Evolutionary conservation across 164 flowering plant genomes (phyloP).

Genomic region (Hamamelis virginiana): DNA sequence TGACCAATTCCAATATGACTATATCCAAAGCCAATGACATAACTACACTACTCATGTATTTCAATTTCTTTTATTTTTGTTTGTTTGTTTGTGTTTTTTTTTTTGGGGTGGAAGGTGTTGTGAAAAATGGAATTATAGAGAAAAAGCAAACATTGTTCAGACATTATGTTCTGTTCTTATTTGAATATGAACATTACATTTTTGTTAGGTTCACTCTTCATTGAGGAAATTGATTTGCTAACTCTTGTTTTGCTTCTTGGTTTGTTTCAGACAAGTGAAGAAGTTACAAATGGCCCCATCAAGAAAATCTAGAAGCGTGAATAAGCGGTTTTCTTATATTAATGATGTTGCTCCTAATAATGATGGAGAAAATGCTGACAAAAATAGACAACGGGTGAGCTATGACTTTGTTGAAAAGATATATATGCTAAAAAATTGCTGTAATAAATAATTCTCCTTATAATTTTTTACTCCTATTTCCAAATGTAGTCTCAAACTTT

Average conservation of each 20-base stretch:
- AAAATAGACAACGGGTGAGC: conserved; percentile 44
- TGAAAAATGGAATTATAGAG: too few species aligned
- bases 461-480: not conserved
- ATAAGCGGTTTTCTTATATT: conserved; percentile 40
- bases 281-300: conserved; percentile 44
- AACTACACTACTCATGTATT: too few species aligned
- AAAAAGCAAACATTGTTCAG: too few species aligned
- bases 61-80: too few species aligned
- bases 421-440: not conserved
- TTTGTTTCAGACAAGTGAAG: not conserved
- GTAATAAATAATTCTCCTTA: not conserved
- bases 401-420: conserved; percentile 2
- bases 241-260: not conserved
- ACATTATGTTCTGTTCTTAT: not conserved
- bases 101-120: too few species aligned
- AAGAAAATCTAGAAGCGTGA: conserved; percentile 48
- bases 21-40: too few species aligned
- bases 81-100: too few species aligned
- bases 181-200: not conserved
- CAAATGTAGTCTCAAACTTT: not conserved
- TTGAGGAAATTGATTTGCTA: not conserved
- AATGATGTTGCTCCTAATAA: conserved; percentile 46
- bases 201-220: not conserved
- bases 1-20: too few species aligned
- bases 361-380: conserved; percentile 41